Evolutionary conservation across 2,329 filamentous ascomycete species (phyloP).

Genomic region (Fusarium tuaranense): DNA sequence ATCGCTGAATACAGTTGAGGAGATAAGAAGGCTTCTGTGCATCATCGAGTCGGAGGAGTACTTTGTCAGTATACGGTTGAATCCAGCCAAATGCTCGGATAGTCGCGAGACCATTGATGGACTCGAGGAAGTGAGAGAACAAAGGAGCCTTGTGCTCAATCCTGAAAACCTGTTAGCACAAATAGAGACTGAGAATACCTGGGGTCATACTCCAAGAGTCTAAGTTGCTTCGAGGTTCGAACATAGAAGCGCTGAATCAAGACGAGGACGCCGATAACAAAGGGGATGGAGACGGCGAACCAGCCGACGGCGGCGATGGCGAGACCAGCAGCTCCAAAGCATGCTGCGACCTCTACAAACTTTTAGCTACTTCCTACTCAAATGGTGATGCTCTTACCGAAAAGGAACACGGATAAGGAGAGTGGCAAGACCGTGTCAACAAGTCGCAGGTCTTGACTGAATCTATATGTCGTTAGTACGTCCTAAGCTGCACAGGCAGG

Average conservation of each 20-base stretch:
- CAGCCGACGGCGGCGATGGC: conserved; percentile 58
- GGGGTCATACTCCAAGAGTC: conserved; percentile 58
- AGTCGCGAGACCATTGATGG: conserved; percentile 46
- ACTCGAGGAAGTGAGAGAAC: conserved; percentile 50
- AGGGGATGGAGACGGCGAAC: conserved; percentile 58
- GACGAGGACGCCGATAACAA: conserved; percentile 55
- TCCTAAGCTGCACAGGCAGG: rapidly evolving
- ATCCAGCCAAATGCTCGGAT: conserved; percentile 56
- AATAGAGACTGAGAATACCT: rapidly evolving
- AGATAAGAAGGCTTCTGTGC: conserved; percentile 67
- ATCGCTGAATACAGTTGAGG: conserved; percentile 63
- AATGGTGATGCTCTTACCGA: conserved; percentile 27
- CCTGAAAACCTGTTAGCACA: conserved; percentile 15
- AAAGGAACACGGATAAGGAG: conserved; percentile 41
- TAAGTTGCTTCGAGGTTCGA: conserved; percentile 66
- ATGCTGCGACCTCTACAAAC: conserved; percentile 44
- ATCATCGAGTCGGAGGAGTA: conserved; percentile 53
- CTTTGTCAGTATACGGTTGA: conserved; percentile 52
- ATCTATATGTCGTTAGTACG: conserved; percentile 41
- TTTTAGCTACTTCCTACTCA: neutral
- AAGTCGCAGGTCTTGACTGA: conserved; percentile 57
- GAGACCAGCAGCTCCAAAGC: conserved; percentile 57
- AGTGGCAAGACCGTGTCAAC: conserved; percentile 54
- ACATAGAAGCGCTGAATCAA: conserved; percentile 64
- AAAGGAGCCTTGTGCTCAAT: conserved; percentile 50